These are phyloP conservation scores for Gryganskiella cystojenkinii DNA, from an alignment of 192 early-diverging fungal species.

Conservation along the genomic window DNA sequence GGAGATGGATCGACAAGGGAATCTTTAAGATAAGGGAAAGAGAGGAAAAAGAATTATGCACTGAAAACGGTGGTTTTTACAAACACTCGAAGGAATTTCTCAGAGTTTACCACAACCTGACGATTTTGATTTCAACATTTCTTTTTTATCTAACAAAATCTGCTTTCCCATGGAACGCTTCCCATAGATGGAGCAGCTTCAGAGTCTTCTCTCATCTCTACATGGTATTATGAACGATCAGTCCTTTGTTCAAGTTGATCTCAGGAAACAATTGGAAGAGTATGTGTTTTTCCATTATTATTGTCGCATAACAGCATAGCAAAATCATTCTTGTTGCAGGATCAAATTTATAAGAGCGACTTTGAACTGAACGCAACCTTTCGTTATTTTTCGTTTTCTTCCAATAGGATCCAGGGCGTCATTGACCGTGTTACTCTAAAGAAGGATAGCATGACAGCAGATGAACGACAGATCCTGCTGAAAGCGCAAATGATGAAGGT, in stretches of 20 bases:
- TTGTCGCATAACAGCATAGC: background rate
- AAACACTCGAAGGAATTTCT: no score
- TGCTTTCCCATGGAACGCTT: no score
- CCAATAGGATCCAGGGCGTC: slow-evolving; percentile 41
- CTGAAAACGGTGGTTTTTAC: no score
- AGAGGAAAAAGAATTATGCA: no score
- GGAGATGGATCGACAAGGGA: no score
- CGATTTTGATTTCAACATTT: no score
- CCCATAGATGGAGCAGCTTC: slow-evolving; percentile 50
- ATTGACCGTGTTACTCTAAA: slow-evolving; percentile 44
- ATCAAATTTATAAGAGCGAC: no score
- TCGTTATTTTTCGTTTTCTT: background rate
- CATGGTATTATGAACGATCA: slow-evolving; percentile 52
- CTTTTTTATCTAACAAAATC: no score
- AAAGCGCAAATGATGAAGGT: slow-evolving; percentile 51
- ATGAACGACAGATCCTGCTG: slow-evolving; percentile 43
- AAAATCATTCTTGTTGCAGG: background rate
- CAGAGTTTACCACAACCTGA: no score
- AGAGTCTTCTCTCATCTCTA: slow-evolving; percentile 46
- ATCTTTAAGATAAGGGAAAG: no score
- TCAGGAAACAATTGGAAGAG: slow-evolving; percentile 52
- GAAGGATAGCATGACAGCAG: slow-evolving; percentile 44
- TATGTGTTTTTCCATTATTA: slow-evolving; percentile 8
- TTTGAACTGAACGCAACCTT: background rate
- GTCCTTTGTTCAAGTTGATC: slow-evolving; percentile 47